Evolutionary conservation across 73 alveolate species (phyloP).

Genomic region (Paramecium biaurelia): DNA sequence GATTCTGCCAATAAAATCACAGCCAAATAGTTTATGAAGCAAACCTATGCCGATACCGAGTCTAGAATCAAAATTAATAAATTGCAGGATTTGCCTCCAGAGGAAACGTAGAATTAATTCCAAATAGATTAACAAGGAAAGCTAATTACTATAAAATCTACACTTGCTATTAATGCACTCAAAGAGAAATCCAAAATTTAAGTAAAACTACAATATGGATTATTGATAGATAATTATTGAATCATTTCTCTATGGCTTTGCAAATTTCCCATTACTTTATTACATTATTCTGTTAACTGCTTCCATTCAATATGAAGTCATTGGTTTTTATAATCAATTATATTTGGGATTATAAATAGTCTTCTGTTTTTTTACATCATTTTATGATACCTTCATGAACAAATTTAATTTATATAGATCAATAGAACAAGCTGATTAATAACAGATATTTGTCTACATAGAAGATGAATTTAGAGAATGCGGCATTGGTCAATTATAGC

Average conservation of each 20-base stretch:
- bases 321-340: neutral
- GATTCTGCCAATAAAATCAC: constrained; percentile 19
- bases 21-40: neutral
- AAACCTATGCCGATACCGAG: neutral
- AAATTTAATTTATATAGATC: neutral
- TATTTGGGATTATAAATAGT: neutral
- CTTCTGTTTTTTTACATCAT: neutral
- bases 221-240: neutral
- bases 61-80: neutral
- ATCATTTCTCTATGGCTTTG: neutral
- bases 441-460: neutral
- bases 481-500: neutral
- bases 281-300: neutral
- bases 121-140: neutral
- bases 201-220: neutral
- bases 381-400: neutral
- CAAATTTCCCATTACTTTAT: neutral
- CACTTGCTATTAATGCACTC: neutral
- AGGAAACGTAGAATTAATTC: neutral
- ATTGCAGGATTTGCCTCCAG: neutral
- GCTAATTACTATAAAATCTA: neutral
- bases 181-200: neutral
- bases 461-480: neutral
- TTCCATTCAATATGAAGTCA: neutral
- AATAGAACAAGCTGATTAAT: neutral